Evolutionary conservation across 2,329 filamentous ascomycete species (phyloP).

Genomic region (Epichloe glyceriae): DNA sequence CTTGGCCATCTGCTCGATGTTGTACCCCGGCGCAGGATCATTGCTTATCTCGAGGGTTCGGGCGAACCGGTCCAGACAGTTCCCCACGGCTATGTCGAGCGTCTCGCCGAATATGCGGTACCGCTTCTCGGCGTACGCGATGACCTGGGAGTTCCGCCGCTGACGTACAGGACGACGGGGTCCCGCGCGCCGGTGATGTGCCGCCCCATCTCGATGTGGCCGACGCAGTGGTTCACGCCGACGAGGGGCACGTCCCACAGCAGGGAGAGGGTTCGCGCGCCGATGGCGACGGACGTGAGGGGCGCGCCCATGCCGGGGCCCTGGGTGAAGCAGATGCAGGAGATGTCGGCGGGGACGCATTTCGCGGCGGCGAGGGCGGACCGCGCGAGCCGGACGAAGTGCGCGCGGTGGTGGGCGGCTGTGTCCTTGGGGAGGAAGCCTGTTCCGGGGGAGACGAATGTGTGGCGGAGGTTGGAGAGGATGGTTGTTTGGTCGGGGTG

Average conservation of each 20-base stretch:
- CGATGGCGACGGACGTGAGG: conserved; percentile 73
- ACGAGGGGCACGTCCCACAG: conserved; percentile 84
- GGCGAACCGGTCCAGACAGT: conserved; percentile 92
- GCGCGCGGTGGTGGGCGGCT: conserved; percentile 76
- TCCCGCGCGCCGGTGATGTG: conserved; percentile 82
- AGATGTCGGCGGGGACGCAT: conserved; percentile 50
- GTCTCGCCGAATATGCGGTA: conserved; percentile 98
- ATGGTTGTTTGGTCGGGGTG: conserved; percentile 46
- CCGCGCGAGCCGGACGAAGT: conserved; percentile 72
- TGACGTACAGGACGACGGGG: conserved; percentile 91
- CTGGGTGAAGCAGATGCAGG: conserved; percentile 91
- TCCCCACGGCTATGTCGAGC: conserved; percentile 92
- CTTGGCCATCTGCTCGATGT: conserved; percentile 86
- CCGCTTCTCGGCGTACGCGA: conserved; percentile 84
- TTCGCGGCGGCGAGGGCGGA: conserved; percentile 61
- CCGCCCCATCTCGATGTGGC: conserved; percentile 97
- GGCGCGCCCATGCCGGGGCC: conserved; percentile 96
- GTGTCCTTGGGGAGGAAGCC: conserved; percentile 97
- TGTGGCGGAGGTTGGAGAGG: conserved; percentile 89
- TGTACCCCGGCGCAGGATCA: conserved; percentile 92
- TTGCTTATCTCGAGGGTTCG: conserved; percentile 85
- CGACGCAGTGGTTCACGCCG: conserved; percentile 95
- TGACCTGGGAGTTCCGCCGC: conserved; percentile 96
- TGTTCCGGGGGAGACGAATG: conserved; percentile 80
- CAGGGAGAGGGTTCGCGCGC: conserved; percentile 65